A percentile compares a stretch with the other conserved stretches of the same genome.
Evolutionary conservation across 805 yeast species (phyloP).

Genomic region (Maudiozyma barnettii): DNA sequence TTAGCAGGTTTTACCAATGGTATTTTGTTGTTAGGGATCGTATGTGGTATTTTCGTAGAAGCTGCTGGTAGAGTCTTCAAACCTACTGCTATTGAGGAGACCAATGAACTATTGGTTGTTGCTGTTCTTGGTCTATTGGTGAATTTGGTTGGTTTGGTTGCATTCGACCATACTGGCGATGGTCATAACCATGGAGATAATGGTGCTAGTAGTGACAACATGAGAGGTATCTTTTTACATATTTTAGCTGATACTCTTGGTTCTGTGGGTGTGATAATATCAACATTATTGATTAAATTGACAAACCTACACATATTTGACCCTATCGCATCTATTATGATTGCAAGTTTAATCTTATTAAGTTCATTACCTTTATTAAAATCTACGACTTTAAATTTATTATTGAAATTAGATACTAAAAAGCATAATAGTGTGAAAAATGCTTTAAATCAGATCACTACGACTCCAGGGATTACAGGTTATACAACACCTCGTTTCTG

Average conservation of each 20-base stretch:
- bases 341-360: constrained; percentile 67
- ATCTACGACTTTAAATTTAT: constrained; percentile 65
- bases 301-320: constrained; percentile 71
- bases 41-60: constrained; percentile 79
- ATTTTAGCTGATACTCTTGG: constrained; percentile 94
- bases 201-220: constrained; percentile 44
- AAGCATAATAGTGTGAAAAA: constrained; percentile 57
- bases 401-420: constrained; percentile 49
- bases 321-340: constrained; percentile 83
- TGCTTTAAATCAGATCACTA: constrained; percentile 56
- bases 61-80: constrained; percentile 70
- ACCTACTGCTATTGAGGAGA: constrained; percentile 70
- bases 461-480: constrained; percentile 70
- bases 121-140: constrained; percentile 78
- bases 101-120: constrained; percentile 77
- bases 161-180: constrained; percentile 79
- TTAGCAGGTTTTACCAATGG: constrained; percentile 95
- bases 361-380: constrained; percentile 79
- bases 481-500: constrained; percentile 89
- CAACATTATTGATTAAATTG: constrained; percentile 66
- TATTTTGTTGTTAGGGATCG: constrained; percentile 75
- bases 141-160: constrained; percentile 85
- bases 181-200: constrained; percentile 14
- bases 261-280: constrained; percentile 91
- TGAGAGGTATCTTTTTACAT: constrained; percentile 91